Conservation (phyloP, 192 early-diverging fungal species). For the Coemansia sp. region DNA sequence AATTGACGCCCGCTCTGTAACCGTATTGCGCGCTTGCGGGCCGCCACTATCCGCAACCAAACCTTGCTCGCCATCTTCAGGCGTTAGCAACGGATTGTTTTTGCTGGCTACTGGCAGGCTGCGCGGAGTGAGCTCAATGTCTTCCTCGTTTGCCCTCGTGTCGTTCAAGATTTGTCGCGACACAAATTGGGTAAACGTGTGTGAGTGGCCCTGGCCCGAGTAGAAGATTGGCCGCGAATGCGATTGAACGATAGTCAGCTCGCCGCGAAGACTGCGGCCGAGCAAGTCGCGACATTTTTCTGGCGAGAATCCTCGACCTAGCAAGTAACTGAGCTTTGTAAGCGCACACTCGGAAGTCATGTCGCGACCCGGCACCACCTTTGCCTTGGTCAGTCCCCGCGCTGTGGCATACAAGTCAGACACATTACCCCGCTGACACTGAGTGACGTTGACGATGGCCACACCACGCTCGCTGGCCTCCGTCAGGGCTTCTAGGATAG, state of each 20-base stretch:
- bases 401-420: constrained; percentile 91
- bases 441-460: constrained; percentile 96
- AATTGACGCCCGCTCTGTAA: constrained; percentile 65
- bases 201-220: constrained; percentile 33
- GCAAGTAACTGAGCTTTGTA: constrained; percentile 92
- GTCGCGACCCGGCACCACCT: constrained; percentile 88
- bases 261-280: constrained; percentile 85
- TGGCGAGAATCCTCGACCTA: constrained; percentile 71
- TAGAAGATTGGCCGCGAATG: constrained; percentile 49
- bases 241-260: constrained; percentile 70
- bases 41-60: constrained; percentile 9
- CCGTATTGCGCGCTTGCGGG: constrained; percentile 33
- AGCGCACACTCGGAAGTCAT: constrained; percentile 97
- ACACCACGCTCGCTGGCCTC: constrained; percentile 92
- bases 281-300: constrained; percentile 78
- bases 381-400: constrained; percentile 74
- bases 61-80: neutral
- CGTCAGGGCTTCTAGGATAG: constrained; percentile 78
- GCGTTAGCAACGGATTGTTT: neutral
- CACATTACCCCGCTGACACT: constrained; percentile 79
- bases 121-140: constrained; percentile 34
- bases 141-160: constrained; percentile 36
- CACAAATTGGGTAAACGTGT: constrained; percentile 55
- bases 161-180: constrained; percentile 55
- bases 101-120: neutral